These are phyloP conservation scores for Alternaria burnsii DNA, from an alignment of 2,329 filamentous ascomycete species.

Conservation along the genomic window DNA sequence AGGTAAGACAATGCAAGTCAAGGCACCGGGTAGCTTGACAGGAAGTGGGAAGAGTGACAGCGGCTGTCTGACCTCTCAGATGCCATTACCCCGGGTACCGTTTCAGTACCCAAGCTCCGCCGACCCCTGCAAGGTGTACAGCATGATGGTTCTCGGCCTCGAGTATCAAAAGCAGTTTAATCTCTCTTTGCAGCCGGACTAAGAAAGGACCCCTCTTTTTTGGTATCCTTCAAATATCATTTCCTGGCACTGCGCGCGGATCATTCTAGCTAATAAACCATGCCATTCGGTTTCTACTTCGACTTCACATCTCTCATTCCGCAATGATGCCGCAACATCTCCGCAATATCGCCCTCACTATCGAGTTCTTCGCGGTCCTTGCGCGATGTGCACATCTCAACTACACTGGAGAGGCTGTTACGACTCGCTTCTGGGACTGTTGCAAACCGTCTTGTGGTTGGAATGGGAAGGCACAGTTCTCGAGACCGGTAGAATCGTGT, in stretches of 20 bases:
- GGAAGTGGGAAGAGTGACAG: slow-evolving; percentile 28
- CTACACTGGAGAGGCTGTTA: slow-evolving; percentile 44
- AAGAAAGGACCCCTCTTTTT: slow-evolving; percentile 44
- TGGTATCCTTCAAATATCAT: slow-evolving; percentile 47
- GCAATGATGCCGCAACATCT: slow-evolving; percentile 46
- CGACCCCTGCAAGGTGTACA: slow-evolving; percentile 45
- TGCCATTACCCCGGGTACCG: slow-evolving; percentile 32
- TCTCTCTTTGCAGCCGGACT: slow-evolving; percentile 47
- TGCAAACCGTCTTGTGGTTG: slow-evolving; percentile 74
- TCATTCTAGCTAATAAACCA: slow-evolving; percentile 43
- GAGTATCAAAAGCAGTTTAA: slow-evolving; percentile 44
- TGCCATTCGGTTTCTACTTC: slow-evolving; percentile 42
- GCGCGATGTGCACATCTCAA: slow-evolving; percentile 32
- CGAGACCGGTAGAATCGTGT: slow-evolving; percentile 63
- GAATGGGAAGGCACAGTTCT: slow-evolving; percentile 65
- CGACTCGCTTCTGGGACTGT: slow-evolving; percentile 63
- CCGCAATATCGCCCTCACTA: slow-evolving; percentile 34
- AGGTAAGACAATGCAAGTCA: slow-evolving; percentile 17
- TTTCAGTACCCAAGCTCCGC: slow-evolving; percentile 43
- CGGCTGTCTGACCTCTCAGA: slow-evolving; percentile 31
- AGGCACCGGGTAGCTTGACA: slow-evolving; percentile 34
- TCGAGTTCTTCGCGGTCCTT: slow-evolving; percentile 36
- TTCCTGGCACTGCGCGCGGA: slow-evolving; percentile 35
- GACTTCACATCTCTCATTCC: slow-evolving; percentile 41
- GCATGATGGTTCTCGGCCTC: slow-evolving; percentile 46